Conservation (phyloP, 1,139 yeast species). For the Taphrina wiesneri region DNA sequence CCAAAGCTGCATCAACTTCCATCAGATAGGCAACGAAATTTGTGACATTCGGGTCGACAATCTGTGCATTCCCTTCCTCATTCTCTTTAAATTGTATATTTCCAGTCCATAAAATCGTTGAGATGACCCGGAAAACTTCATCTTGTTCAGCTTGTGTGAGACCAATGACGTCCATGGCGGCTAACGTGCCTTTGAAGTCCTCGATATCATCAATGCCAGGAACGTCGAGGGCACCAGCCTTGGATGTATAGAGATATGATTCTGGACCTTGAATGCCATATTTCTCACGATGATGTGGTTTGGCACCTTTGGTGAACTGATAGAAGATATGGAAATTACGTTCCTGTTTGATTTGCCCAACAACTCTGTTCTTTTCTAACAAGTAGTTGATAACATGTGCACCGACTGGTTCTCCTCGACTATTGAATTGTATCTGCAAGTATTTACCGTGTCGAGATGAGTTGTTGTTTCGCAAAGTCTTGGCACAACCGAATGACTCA, state of each 20-base stretch:
- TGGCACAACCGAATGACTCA: slow-evolving; percentile 98
- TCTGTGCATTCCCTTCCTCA: slow-evolving; percentile 72
- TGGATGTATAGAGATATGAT: slow-evolving; percentile 83
- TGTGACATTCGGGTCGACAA: slow-evolving; percentile 83
- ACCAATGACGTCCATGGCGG: slow-evolving; percentile 88
- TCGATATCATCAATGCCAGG: slow-evolving; percentile 79
- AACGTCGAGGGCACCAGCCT: slow-evolving; percentile 81
- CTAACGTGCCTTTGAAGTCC: slow-evolving; percentile 77
- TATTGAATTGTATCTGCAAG: slow-evolving; percentile 83
- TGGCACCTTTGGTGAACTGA: slow-evolving; percentile 90
- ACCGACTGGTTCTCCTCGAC: slow-evolving; percentile 81
- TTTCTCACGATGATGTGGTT: slow-evolving; percentile 75
- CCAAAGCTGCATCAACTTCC: slow-evolving; percentile 70
- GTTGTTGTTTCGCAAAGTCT: slow-evolving; percentile 91
- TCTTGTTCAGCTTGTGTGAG: slow-evolving; percentile 80
- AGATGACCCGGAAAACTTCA: slow-evolving; percentile 77
- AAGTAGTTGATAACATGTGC: slow-evolving; percentile 95
- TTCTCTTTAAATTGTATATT: slow-evolving; percentile 83
- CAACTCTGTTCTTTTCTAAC: slow-evolving; percentile 93
- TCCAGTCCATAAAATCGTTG: slow-evolving; percentile 92
- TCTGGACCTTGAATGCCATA: slow-evolving; percentile 94
- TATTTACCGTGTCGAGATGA: slow-evolving; percentile 98
- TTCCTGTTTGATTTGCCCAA: slow-evolving; percentile 86
- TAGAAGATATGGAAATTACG: slow-evolving; percentile 96
- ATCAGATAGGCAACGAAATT: slow-evolving; percentile 89